Conservation (phyloP, 257 asterid genomes). For the Capsicum pubescens region DNA sequence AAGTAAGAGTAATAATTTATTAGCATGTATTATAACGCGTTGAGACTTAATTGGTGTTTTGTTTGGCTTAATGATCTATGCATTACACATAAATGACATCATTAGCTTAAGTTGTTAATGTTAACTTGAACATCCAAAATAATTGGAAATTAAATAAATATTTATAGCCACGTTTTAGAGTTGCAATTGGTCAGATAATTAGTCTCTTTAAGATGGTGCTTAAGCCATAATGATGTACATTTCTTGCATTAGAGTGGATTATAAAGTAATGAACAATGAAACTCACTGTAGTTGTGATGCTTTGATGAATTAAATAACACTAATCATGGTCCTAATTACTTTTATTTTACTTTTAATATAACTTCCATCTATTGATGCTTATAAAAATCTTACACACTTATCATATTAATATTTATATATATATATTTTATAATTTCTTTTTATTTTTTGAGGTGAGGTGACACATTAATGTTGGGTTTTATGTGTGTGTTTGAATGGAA, state of each 20-base stretch:
- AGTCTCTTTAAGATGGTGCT: slow-evolving; percentile 25
- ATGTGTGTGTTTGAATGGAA: no score
- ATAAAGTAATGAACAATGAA: slow-evolving; percentile 1
- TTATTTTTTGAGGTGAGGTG: no score
- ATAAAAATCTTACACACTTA: neutral
- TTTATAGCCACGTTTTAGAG: neutral
- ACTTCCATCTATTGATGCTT: neutral
- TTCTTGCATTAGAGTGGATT: neutral
- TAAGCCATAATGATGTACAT: slow-evolving; percentile 28
- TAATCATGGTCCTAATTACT: neutral
- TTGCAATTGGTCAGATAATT: slow-evolving; percentile 8
- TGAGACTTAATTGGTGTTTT: neutral
- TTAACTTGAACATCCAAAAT: neutral
- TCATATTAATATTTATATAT: no score
- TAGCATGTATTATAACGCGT: neutral
- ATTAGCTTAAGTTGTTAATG: slow-evolving; percentile 3
- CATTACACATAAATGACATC: slow-evolving; percentile 24
- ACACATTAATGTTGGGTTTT: no score
- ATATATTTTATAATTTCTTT: no score
- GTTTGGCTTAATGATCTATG: slow-evolving; percentile 21
- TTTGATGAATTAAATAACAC: neutral
- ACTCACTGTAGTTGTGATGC: neutral
- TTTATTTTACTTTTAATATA: neutral
- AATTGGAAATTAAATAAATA: neutral
- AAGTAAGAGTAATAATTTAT: neutral